phyloP scores from a whole-genome alignment of 768 basidiomycete genomes.

The Dentipellis fragilis region DNA sequence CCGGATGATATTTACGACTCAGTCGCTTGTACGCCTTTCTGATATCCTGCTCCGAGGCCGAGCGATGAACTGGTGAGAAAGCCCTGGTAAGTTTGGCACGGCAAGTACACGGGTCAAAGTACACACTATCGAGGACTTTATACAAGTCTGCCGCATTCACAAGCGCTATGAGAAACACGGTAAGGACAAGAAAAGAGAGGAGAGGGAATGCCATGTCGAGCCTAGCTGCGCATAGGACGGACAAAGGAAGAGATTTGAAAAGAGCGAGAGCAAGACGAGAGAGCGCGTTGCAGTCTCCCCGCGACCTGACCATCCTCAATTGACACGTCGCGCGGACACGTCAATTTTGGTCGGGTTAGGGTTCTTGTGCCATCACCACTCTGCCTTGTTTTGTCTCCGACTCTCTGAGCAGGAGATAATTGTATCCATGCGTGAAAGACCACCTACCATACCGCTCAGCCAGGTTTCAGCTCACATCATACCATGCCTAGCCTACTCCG shows the following conservation, averaged over 20 bases:
- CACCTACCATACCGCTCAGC: no score
- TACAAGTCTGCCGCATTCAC: constrained; percentile 64
- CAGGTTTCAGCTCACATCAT: no score
- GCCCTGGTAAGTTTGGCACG: constrained; percentile 13
- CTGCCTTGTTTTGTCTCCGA: no score
- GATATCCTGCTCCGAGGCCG: constrained; percentile 83
- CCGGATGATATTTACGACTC: constrained; percentile 85
- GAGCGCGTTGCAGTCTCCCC: neutral
- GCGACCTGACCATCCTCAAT: neutral
- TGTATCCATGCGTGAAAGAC: no score
- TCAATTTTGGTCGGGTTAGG: constrained; percentile 4
- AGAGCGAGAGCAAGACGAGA: neutral
- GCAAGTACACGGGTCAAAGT: constrained; percentile 20
- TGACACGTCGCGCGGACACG: constrained; percentile 9
- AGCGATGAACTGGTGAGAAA: constrained; percentile 42
- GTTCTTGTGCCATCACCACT: no score
- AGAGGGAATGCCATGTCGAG: constrained; percentile 17
- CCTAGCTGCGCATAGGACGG: constrained; percentile 7
- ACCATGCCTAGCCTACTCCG: no score
- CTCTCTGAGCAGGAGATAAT: no score
- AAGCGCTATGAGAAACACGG: constrained; percentile 25
- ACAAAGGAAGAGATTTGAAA: neutral
- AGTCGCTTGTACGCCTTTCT: constrained; percentile 86
- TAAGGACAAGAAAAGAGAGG: constrained; percentile 19
- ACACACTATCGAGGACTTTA: constrained; percentile 72